Conservation (phyloP, 164 flowering plant species). For the Vitis amurensis region DNA sequence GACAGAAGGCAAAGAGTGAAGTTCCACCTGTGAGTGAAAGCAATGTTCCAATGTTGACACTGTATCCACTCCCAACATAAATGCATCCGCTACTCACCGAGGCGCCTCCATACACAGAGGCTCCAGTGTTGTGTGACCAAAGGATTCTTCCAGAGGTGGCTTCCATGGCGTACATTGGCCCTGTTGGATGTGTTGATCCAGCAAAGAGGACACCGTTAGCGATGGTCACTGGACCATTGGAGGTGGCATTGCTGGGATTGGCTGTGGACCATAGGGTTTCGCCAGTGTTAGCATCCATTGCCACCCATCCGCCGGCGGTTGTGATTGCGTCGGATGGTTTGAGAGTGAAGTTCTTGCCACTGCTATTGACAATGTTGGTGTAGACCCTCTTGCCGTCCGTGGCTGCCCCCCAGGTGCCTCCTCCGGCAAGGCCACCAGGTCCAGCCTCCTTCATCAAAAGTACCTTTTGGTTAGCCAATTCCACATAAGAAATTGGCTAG, state of each 20-base stretch:
- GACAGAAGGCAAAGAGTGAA: slow-evolving; percentile 28
- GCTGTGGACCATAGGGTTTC: slow-evolving; percentile 39
- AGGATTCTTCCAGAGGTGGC: slow-evolving; percentile 33
- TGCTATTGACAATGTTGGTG: slow-evolving; percentile 47
- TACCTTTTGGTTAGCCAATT: neutral
- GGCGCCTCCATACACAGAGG: slow-evolving; percentile 33
- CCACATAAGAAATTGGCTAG: too few relatives aligned
- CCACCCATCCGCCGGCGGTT: slow-evolving; percentile 45
- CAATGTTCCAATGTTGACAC: slow-evolving; percentile 8
- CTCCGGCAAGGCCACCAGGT: slow-evolving; percentile 42
- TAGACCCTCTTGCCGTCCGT: slow-evolving; percentile 38
- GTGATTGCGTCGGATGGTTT: slow-evolving; percentile 29
- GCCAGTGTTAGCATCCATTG: slow-evolving; percentile 39
- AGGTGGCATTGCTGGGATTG: slow-evolving; percentile 25
- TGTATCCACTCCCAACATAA: slow-evolving; percentile 40
- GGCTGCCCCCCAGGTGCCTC: slow-evolving; percentile 51
- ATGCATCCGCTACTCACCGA: slow-evolving; percentile 42
- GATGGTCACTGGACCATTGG: slow-evolving; percentile 32
- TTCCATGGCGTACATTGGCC: slow-evolving; percentile 41
- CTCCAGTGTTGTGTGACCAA: slow-evolving; percentile 46
- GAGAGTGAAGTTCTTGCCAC: slow-evolving; percentile 27
- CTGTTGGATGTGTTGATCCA: slow-evolving; percentile 26
- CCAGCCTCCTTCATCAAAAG: slow-evolving; percentile 33
- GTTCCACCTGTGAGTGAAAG: slow-evolving; percentile 24
- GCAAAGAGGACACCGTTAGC: slow-evolving; percentile 42